Percentiles rank a stretch among this genome's conserved stretches.
Evolutionary conservation across 306 rosid species (phyloP).

Genomic region (Lathyrus aphaca): DNA sequence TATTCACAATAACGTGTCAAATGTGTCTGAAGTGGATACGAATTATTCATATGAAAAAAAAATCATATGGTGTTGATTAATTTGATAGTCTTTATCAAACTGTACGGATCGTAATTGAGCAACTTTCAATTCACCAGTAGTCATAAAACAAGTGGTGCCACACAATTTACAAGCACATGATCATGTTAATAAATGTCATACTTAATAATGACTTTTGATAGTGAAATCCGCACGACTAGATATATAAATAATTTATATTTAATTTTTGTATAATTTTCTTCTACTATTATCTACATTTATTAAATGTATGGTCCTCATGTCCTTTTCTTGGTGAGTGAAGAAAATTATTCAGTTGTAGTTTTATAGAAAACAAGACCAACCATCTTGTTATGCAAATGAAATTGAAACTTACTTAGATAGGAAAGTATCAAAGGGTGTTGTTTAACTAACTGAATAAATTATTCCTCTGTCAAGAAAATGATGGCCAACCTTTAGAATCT

Average conservation of each 20-base stretch:
- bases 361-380: slow-evolving; percentile 30
- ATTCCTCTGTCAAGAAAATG: slow-evolving; percentile 44
- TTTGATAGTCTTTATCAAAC: slow-evolving; percentile 43
- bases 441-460: slow-evolving; percentile 34
- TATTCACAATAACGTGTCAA: slow-evolving; percentile 38
- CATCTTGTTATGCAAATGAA: slow-evolving; percentile 17
- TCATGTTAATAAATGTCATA: neutral
- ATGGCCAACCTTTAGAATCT: slow-evolving; percentile 34
- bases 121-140: slow-evolving; percentile 19
- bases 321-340: slow-evolving; percentile 33
- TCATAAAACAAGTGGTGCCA: slow-evolving; percentile 31
- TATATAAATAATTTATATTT: no score
- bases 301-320: slow-evolving; percentile 33
- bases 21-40: slow-evolving; percentile 39
- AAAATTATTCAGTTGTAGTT: slow-evolving; percentile 25
- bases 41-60: neutral
- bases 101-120: slow-evolving; percentile 44
- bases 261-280: neutral
- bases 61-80: slow-evolving; percentile 40
- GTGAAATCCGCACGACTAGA: slow-evolving; percentile 16
- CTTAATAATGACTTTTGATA: slow-evolving; percentile 11
- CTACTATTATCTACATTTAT: slow-evolving; percentile 15
- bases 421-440: slow-evolving; percentile 32
- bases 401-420: slow-evolving; percentile 36
- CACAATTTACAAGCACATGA: slow-evolving; percentile 38